Evolutionary conservation across 768 basidiomycete species (phyloP), one percentile per base, ranked within the genome.

Genomic region (Suillus ampliporus): DNA sequence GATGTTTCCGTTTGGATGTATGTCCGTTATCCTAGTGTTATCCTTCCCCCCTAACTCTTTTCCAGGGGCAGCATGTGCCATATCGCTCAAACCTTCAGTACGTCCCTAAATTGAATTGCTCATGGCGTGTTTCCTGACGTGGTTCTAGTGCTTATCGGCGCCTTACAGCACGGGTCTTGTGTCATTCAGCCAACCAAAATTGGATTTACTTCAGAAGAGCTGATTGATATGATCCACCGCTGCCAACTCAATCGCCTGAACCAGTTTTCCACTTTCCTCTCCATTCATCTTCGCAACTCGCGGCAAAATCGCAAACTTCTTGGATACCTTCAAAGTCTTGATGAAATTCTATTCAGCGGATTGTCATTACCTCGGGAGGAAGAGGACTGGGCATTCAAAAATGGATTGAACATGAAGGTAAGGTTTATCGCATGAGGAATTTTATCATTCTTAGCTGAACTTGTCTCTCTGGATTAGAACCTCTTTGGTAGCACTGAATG

Each of bases 401-500:
- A 87, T 62, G 88, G 86, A 23, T 80, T 94, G 65, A 85, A 80
- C 67, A 74, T 93, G 60, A 84, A 78, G 72, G 89, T 90, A 74
- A 69, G 84, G 74, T 44, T 31, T 2, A 19, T 57, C 38, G 26
- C 10, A 44, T 13, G 17, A 56, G 37, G 9, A 26, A 6, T 11
- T 56, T n/a, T 70, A n/a, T 67, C 67, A 58, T 62, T 62, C 58
- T 61, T 67, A 31, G 56, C 15, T 57, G 41, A 26, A 58, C 41
- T 58, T 67, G 43, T 52, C 67, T 63, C 66, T 78, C 65, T 77
- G 23, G 7, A 35, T 34, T 40, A 90, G 87, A 93, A 92, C 72
- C 79, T 91, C 19, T 93, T 92, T 71, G 92, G 92, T 19, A 91
- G 86, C 73, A 94, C 92, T 2, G 92, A 94, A 79, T 84, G 89